Percentiles rank a stretch among this genome's conserved stretches.
Evolutionary conservation across 176 grass and related monocot species (phyloP).

Genomic region (Hordeum marinum): DNA sequence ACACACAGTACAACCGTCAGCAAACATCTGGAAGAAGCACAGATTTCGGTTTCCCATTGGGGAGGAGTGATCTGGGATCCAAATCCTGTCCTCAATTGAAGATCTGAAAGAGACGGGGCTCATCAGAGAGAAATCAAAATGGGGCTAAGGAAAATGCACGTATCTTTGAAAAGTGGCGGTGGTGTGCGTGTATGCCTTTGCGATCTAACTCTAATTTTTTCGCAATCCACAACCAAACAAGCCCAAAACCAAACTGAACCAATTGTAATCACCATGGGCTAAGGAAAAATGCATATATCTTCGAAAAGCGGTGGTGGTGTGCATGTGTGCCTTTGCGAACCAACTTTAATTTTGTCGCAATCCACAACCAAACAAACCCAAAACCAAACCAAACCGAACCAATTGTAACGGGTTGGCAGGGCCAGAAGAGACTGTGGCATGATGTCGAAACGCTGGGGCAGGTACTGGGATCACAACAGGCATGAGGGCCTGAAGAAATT

Average conservation of each 20-base stretch:
- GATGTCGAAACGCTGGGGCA: too few species aligned
- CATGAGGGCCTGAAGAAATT: background rate
- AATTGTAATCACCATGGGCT: background rate
- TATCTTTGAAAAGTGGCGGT: too few species aligned
- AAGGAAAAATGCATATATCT: background rate
- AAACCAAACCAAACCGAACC: background rate
- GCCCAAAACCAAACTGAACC: too few species aligned
- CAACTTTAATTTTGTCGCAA: conserved; percentile 37
- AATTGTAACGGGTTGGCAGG: background rate
- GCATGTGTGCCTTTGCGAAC: background rate
- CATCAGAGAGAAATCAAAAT: background rate
- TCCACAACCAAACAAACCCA: background rate
- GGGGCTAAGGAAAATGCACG: background rate
- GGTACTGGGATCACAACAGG: too few species aligned
- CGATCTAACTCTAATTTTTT: too few species aligned
- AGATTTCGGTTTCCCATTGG: background rate
- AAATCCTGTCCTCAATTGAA: conserved; percentile 17
- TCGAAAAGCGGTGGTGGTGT: conserved; percentile 6
- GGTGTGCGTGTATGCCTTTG: too few species aligned
- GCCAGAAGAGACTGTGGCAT: background rate
- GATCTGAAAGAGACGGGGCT: conserved; percentile 53
- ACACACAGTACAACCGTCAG: background rate
- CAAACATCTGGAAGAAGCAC: background rate
- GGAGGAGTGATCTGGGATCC: conserved; percentile 7
- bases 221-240: too few species aligned